Conservation (phyloP, 352 stramenopile genomes). For the Phytophthora pseudosyringae region DNA sequence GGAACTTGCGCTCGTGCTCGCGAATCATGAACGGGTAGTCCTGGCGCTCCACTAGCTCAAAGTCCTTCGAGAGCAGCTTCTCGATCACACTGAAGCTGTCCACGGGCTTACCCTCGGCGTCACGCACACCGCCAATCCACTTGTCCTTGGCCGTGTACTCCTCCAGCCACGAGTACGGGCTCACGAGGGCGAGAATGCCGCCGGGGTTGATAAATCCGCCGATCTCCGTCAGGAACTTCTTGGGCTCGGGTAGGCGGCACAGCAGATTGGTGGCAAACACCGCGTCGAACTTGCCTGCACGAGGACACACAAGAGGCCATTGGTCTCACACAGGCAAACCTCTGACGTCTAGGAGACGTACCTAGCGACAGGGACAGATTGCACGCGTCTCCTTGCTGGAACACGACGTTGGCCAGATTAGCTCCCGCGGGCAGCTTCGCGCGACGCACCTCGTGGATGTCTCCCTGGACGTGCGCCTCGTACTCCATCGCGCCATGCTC, state of each 20-base stretch:
- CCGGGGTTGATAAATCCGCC: slow-evolving; percentile 87
- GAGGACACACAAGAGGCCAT: slow-evolving; percentile 14
- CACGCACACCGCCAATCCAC: slow-evolving; percentile 79
- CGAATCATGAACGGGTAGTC: slow-evolving; percentile 93
- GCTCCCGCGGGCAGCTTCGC: slow-evolving; percentile 70
- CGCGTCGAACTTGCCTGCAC: slow-evolving; percentile 91
- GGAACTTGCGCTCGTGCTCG: slow-evolving; percentile 93
- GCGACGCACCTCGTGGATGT: slow-evolving; percentile 69
- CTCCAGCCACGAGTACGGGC: slow-evolving; percentile 97
- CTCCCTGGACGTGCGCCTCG: slow-evolving; percentile 88
- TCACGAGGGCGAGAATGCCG: slow-evolving; percentile 95
- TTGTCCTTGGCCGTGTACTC: slow-evolving; percentile 95
- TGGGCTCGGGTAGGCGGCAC: slow-evolving; percentile 94
- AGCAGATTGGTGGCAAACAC: slow-evolving; percentile 96
- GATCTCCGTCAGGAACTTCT: slow-evolving; percentile 90
- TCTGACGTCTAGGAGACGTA: slow-evolving; percentile 72
- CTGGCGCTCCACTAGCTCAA: slow-evolving; percentile 80
- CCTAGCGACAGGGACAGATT: slow-evolving; percentile 75
- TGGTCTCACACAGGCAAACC: slow-evolving; percentile 23
- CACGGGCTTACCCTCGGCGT: slow-evolving; percentile 48
- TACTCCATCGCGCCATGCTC: slow-evolving; percentile 80
- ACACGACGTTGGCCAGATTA: slow-evolving; percentile 76
- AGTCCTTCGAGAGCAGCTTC: slow-evolving; percentile 60
- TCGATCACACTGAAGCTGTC: slow-evolving; percentile 79
- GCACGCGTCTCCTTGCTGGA: slow-evolving; percentile 95